These are phyloP conservation scores for Aspergillus aculeatinus DNA, from an alignment of 2,329 filamentous ascomycete genomes.

Conservation along the genomic window DNA sequence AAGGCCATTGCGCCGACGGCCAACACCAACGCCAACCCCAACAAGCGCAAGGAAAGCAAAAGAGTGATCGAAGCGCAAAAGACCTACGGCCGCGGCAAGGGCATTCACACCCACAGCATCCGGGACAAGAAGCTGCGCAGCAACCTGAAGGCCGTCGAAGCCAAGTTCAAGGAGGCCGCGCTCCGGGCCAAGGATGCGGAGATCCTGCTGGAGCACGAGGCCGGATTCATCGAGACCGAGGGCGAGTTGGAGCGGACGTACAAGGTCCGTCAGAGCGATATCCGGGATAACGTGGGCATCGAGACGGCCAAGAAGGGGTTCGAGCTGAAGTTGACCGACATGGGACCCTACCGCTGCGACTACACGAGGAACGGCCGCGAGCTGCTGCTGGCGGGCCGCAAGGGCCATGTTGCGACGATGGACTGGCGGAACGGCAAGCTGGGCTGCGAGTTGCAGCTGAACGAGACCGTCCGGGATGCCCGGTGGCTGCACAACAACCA, in stretches of 20 bases:
- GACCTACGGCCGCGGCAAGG: constrained; percentile 79
- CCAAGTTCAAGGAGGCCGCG: constrained; percentile 76
- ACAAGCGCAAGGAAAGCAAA: constrained; percentile 40
- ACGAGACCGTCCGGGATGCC: constrained; percentile 85
- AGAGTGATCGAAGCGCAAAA: constrained; percentile 59
- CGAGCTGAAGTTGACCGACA: constrained; percentile 75
- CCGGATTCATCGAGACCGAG: constrained; percentile 86
- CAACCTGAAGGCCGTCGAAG: constrained; percentile 75
- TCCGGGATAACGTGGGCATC: constrained; percentile 69
- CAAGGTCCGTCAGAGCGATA: constrained; percentile 86
- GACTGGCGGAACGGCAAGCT: constrained; percentile 93
- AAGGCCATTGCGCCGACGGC: constrained; percentile 32
- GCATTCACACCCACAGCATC: constrained; percentile 69
- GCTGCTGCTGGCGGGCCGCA: constrained; percentile 79
- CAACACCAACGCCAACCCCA: constrained; percentile 7
- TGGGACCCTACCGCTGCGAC: constrained; percentile 85
- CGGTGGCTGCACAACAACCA: constrained; percentile 95
- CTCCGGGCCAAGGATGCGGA: constrained; percentile 87
- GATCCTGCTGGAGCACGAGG: constrained; percentile 82
- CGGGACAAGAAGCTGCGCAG: constrained; percentile 87
- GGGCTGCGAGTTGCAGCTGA: constrained; percentile 85
- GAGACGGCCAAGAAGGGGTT: constrained; percentile 92
- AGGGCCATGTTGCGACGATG: constrained; percentile 94
- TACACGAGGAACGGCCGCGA: constrained; percentile 89
- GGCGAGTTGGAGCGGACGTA: constrained; percentile 87